A percentile compares a stretch with the other conserved stretches of the same genome.
phyloP scores from a whole-genome alignment of 2,329 filamentous ascomycete genomes.

The Phaeophleospora eucalypticola region DNA sequence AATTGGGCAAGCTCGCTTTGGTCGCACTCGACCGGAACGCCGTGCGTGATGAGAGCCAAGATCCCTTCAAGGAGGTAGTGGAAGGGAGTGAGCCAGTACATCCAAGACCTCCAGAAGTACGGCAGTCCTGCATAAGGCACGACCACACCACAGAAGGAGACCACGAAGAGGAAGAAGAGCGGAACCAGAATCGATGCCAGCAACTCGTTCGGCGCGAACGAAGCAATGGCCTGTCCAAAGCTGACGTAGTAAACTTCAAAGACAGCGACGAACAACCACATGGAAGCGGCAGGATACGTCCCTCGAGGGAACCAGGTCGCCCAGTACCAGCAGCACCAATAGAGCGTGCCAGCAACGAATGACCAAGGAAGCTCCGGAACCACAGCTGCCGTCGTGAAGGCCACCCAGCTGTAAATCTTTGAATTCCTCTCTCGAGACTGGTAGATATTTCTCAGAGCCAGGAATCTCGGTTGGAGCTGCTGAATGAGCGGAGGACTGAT shows the following conservation, averaged over 20 bases:
- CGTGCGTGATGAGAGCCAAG: constrained; percentile 70
- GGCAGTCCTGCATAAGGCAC: constrained; percentile 73
- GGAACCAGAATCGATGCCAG: constrained; percentile 67
- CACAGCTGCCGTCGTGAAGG: constrained; percentile 60
- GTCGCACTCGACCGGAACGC: constrained; percentile 57
- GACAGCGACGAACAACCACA: constrained; percentile 54
- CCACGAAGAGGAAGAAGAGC: constrained; percentile 65
- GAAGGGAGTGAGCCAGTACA: constrained; percentile 54
- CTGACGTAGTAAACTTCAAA: constrained; percentile 69
- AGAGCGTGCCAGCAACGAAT: constrained; percentile 61
- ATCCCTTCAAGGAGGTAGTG: constrained; percentile 74
- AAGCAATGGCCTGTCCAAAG: constrained; percentile 60
- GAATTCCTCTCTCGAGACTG: constrained; percentile 68
- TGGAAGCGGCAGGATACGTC: constrained; percentile 50
- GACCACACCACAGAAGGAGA: constrained; percentile 74
- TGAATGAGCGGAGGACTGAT: constrained; percentile 72
- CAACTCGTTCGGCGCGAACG: constrained; percentile 52
- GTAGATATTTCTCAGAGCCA: constrained; percentile 64
- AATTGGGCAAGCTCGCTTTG: constrained; percentile 62
- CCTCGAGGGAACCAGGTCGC: constrained; percentile 32
- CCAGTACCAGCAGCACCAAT: constrained; percentile 60
- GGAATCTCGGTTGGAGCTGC: constrained; percentile 69
- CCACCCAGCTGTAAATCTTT: constrained; percentile 75
- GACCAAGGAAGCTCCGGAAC: constrained; percentile 58
- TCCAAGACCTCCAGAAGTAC: constrained; percentile 63